Base-by-base conservation (phyloP, 176 grass and related monocot genomes). In the Carex kokanica region DNA sequence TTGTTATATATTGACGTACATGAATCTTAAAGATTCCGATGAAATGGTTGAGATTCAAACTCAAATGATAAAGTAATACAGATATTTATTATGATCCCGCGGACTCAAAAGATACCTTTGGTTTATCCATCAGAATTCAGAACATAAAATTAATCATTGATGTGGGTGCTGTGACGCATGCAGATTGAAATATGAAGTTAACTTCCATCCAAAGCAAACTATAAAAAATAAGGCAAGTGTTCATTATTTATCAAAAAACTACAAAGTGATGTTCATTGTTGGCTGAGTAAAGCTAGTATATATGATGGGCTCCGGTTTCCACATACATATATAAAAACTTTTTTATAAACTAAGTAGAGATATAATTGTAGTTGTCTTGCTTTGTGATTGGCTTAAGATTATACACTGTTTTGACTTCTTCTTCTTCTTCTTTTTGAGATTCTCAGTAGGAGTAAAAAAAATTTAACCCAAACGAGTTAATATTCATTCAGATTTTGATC, bases 241-340 rank as follows among this genome's bases (percentile, higher is more conserved):
- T 15, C 12, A 54, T 77, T 55, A 55, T 77, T 55, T 54, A 54
- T 29, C 21, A 3, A 52, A 55, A 77, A 17, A 8, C 31, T 17
- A 54, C 49, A 77, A 77, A 77, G 47, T 77, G 24, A 31, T 29
- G 13, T 24, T 77, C 12, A 55, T 54, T 77, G 73, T 77, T 6
- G 17, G 73, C 73, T 77, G 73, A 77, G 73, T 77, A 77, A 29
- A n/a, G n/a, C n/a, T n/a, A n/a, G n/a, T n/a, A n/a, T n/a, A n/a
- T n/a, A n/a, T n/a, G n/a, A n/a, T n/a, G n/a, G n/a, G n/a, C n/a
- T n/a, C n/a, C n/a, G n/a, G n/a, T n/a, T n/a, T 77, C 73, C 49
- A 16, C 73, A 77, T 77, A 77, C 36, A n/a, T n/a, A n/a, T n/a
- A 38, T 38, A 6, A 38, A 38, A 6, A 6, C 15, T 74, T 74